Evolutionary conservation across 2,329 filamentous ascomycete species (phyloP), one percentile per base, ranked within the genome.

Genomic region (Botrytis pseudocinerea): DNA sequence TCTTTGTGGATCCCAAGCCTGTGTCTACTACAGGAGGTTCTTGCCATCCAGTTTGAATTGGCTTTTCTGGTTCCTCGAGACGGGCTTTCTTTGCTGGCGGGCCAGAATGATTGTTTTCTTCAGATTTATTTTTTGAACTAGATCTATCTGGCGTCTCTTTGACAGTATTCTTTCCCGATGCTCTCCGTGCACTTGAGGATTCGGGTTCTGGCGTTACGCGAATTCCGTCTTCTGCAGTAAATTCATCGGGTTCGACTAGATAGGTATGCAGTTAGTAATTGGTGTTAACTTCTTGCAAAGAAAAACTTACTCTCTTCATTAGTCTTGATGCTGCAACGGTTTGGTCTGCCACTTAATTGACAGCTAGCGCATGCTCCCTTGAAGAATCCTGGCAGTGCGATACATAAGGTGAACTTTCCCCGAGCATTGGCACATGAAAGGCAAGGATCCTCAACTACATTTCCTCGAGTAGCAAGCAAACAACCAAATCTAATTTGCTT

Each of bases 401-500:
- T 76, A 59, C 80, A 81, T 46, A 78, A 72, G 60, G 69, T 75
- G 73, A 81, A 81, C 68, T 81, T 81, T 16, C 80, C 80, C 44
- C 80, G 73, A 25, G 78, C 79, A 75, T 79, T 80, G 16, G 79
- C 77, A 69, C 80, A 81, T 54, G 75, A 79, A 46, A 74, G 73
- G 66, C 80, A 81, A 57, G 78, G 79, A 38, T 68, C 59, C 2
- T 74, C 70, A 63, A 78, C 76, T 22, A 79, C 71, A 32, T 80
- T 76, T 46, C 80, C 80, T 14, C 79, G 76, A 44, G 79, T 80
- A 16, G 79, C 79, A 60, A 81, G 76, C 32, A 81, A 68, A 75
- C 78, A 80, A 16, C 79, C 80, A 73, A 79, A 80, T 73, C 79
- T 71, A 64, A 81, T 80, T 69, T 80, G 79, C 69, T 81, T 81